Conservation (phyloP, 2,329 filamentous ascomycete species). For the Cladophialophora exuberans region DNA sequence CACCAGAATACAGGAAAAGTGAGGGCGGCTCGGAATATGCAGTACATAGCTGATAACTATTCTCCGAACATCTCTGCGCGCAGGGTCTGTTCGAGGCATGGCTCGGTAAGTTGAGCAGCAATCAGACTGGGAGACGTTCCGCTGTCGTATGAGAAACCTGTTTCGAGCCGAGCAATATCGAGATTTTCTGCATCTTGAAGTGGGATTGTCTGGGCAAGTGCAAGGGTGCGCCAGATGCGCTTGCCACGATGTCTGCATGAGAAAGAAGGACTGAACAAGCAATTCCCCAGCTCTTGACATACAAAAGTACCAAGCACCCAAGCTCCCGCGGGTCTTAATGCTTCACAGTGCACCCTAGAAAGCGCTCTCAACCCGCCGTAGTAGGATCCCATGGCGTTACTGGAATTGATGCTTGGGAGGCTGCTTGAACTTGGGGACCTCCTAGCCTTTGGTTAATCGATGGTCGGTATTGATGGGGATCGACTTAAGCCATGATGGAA, state of each 20-base stretch:
- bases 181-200: not conserved
- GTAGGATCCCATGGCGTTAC: too few species aligned
- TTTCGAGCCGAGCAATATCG: not conserved
- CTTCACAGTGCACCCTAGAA: too few species aligned
- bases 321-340: too few species aligned
- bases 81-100: not conserved
- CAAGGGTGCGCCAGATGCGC: not conserved
- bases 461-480: too few species aligned
- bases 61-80: too few species aligned
- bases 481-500: too few species aligned
- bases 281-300: not conserved
- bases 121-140: not conserved
- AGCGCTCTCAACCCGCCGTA: too few species aligned
- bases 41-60: too few species aligned
- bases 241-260: not conserved
- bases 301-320: too few species aligned
- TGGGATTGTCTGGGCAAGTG: not conserved
- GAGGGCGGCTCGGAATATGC: not conserved
- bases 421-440: too few species aligned
- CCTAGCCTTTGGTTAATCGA: too few species aligned
- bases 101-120: not conserved
- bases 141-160: not conserved
- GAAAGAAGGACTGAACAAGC: slow-evolving; percentile 5
- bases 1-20: not conserved
- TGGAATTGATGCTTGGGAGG: too few species aligned